phyloP scores from a whole-genome alignment of 2,329 filamentous ascomycete species.

The Aspergillus pseudoviridinutans region DNA sequence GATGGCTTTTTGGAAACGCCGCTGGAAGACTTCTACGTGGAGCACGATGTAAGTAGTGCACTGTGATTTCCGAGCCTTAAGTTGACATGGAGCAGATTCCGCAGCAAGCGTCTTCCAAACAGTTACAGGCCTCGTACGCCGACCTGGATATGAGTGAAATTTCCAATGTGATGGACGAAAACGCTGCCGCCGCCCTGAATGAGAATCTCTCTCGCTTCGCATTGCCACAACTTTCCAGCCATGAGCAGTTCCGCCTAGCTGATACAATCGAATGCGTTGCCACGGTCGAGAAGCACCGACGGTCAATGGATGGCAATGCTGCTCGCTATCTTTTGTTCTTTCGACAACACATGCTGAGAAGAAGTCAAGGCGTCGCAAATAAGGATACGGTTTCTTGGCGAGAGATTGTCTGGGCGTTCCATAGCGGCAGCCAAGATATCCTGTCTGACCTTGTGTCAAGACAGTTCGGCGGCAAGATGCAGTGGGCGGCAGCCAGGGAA shows the following conservation, averaged over 20 bases:
- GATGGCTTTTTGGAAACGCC: constrained; percentile 69
- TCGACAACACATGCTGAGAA: constrained; percentile 70
- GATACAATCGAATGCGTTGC: constrained; percentile 82
- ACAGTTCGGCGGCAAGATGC: constrained; percentile 73
- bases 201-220: constrained; percentile 71
- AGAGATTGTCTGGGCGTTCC: constrained; percentile 45
- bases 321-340: constrained; percentile 85
- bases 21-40: constrained; percentile 46
- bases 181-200: constrained; percentile 65
- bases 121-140: constrained; percentile 49
- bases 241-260: constrained; percentile 80
- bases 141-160: constrained; percentile 52
- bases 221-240: constrained; percentile 75
- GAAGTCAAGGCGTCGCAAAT: constrained; percentile 56
- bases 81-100: constrained; percentile 28
- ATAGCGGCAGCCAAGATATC: constrained; percentile 70
- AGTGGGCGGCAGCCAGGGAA: constrained; percentile 81
- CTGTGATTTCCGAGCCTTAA: neutral
- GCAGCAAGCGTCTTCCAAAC: constrained; percentile 44
- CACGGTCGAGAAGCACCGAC: constrained; percentile 77
- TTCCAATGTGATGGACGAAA: constrained; percentile 65
- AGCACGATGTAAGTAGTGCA: constrained; percentile 39
- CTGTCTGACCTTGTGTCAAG: constrained; percentile 75
- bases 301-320: constrained; percentile 87
- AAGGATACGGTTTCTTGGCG: constrained; percentile 60